Percentiles rank a stretch among this genome's conserved stretches.
phyloP scores from a whole-genome alignment of 805 yeast genomes.

The Candida ortonii region DNA sequence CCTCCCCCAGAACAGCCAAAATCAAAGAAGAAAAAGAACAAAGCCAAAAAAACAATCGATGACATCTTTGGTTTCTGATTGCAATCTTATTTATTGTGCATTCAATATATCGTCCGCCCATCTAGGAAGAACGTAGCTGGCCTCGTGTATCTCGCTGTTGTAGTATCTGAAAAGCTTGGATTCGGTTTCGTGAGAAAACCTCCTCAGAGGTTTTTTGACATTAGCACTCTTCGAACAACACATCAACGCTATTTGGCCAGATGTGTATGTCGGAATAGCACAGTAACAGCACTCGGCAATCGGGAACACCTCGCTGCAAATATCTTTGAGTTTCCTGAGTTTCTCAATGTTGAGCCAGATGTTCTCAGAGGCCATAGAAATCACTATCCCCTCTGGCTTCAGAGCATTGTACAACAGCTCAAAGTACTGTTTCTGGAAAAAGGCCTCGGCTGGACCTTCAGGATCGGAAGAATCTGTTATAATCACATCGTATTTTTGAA shows the following conservation, averaged over 20 bases:
- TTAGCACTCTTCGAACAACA: slow-evolving; percentile 59
- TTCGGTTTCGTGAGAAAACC: slow-evolving; percentile 44
- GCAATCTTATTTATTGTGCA: slow-evolving; percentile 7
- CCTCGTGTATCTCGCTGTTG: slow-evolving; percentile 59
- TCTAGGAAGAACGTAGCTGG: slow-evolving; percentile 75
- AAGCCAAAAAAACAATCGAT: slow-evolving; percentile 59
- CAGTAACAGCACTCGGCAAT: slow-evolving; percentile 69
- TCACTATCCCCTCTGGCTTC: slow-evolving; percentile 54
- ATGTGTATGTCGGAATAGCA: slow-evolving; percentile 83
- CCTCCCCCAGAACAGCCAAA: slow-evolving; percentile 1
- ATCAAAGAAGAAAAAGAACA: slow-evolving; percentile 38
- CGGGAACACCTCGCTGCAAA: slow-evolving; percentile 55
- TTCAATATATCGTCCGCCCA: slow-evolving; percentile 53
- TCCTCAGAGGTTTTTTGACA: slow-evolving; percentile 52
- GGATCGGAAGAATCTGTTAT: slow-evolving; percentile 94
- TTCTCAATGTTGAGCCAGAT: slow-evolving; percentile 68
- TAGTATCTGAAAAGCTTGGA: slow-evolving; percentile 57
- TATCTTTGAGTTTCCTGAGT: slow-evolving; percentile 44
- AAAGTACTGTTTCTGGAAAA: slow-evolving; percentile 78
- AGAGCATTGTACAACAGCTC: slow-evolving; percentile 62
- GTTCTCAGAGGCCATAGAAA: slow-evolving; percentile 81
- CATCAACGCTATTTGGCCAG: slow-evolving; percentile 82
- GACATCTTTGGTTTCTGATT: slow-evolving; percentile 61
- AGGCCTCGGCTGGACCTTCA: slow-evolving; percentile 88
- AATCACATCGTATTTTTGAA: slow-evolving; percentile 69